A percentile compares a stretch with the other conserved stretches of the same genome.
phyloP scores from a whole-genome alignment of 208 protist species.

The Acanthamoeba culbertsoni region DNA sequence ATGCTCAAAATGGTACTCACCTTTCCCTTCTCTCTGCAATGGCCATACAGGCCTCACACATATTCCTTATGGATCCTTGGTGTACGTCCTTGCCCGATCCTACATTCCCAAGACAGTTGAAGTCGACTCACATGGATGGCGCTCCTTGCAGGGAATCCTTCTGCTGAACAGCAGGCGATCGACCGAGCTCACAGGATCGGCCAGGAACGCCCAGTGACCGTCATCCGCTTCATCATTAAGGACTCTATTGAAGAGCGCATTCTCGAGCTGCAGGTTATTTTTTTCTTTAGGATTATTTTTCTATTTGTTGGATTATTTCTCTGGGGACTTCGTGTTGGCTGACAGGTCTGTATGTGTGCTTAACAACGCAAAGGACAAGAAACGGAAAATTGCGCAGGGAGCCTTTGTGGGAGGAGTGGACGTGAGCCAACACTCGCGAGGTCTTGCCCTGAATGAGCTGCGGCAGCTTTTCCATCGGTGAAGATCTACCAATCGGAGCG shows the following conservation, averaged over 20 bases:
- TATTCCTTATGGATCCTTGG: constrained; percentile 52
- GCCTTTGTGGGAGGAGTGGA: constrained; percentile 19
- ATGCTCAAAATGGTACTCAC: not conserved
- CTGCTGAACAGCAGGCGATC: constrained; percentile 55
- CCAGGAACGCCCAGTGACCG: constrained; percentile 40
- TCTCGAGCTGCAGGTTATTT: constrained; percentile 36
- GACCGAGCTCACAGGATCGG: constrained; percentile 32
- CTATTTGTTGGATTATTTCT: too few species aligned
- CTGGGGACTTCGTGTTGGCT: too few species aligned
- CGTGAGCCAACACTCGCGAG: not conserved
- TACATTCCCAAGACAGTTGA: not conserved
- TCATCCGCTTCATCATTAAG: constrained; percentile 50
- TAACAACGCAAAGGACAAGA: constrained; percentile 43
- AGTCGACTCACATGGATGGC: not conserved
- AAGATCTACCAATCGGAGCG: too few species aligned
- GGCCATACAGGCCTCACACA: not conserved
- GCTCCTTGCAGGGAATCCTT: constrained; percentile 29
- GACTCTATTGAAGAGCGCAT: constrained; percentile 56
- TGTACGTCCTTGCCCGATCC: not conserved
- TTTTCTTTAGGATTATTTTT: too few species aligned
- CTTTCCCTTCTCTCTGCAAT: not conserved
- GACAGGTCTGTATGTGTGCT: too few species aligned
- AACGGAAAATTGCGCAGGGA: constrained; percentile 1
- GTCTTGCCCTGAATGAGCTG: constrained; percentile 42
- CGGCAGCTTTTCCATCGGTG: not conserved